A percentile compares a stretch with the other conserved stretches of the same genome.
Conservation (phyloP, 306 rosid genomes). For the Crotalaria pallida region DNA sequence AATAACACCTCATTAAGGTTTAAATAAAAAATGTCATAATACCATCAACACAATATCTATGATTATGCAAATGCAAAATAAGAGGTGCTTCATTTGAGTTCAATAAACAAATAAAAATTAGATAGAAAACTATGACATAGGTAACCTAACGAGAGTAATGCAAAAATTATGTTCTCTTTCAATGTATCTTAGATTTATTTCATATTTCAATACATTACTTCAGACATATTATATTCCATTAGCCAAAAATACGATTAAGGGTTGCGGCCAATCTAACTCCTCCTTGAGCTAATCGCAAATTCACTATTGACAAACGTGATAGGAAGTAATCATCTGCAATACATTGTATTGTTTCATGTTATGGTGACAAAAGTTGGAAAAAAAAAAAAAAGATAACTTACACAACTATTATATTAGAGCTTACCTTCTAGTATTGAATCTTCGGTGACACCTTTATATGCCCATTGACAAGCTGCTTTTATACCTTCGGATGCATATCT, state of each 20-base stretch:
- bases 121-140: background rate
- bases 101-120: background rate
- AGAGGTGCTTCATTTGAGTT: background rate
- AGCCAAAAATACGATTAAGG: conserved; percentile 61
- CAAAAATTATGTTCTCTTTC: background rate
- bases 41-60: background rate
- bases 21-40: background rate
- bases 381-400: background rate
- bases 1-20: background rate
- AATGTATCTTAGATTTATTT: background rate
- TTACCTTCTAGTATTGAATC: conserved; percentile 61
- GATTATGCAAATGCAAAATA: background rate
- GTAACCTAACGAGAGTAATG: background rate
- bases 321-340: conserved; percentile 69
- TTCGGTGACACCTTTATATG: conserved; percentile 58
- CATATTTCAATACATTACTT: background rate
- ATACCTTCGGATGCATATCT: conserved; percentile 81
- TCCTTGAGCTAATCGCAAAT: conserved; percentile 68
- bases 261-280: conserved; percentile 85
- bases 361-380: background rate
- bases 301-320: conserved; percentile 58
- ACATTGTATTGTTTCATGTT: background rate
- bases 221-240: background rate
- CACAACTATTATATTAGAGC: background rate
- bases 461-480: conserved; percentile 71